Conservation (phyloP, 75 land plant genomes). For the Cunninghamia lanceolata region DNA sequence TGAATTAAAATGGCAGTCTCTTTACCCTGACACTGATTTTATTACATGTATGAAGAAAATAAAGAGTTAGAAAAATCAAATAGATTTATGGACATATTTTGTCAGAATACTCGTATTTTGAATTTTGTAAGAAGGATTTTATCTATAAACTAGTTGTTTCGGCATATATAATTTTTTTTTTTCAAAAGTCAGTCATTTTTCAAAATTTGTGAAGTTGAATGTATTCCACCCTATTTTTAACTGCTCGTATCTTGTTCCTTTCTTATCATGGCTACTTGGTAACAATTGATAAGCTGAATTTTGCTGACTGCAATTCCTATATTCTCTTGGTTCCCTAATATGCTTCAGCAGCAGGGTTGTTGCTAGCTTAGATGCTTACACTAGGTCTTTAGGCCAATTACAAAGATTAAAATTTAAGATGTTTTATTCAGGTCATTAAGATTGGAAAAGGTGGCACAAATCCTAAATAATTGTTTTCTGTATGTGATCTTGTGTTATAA, state of each 20-base stretch:
- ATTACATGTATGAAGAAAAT: background rate
- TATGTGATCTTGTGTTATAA: background rate
- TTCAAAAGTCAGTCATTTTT: background rate
- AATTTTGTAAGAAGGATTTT: background rate
- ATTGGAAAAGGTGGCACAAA: no score
- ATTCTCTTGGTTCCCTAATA: background rate
- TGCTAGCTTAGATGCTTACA: background rate
- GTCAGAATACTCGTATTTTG: background rate
- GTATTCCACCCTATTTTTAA: background rate
- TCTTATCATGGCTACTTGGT: background rate
- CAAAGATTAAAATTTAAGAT: background rate
- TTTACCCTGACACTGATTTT: background rate
- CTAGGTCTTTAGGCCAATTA: background rate
- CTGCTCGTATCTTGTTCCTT: background rate
- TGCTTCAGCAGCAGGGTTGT: background rate
- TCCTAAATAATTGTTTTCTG: slow-evolving; percentile 11
- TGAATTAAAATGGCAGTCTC: background rate
- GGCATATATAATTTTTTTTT: background rate
- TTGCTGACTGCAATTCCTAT: background rate
- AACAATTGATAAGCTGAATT: background rate
- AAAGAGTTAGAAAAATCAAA: background rate
- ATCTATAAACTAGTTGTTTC: background rate
- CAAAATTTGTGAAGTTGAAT: background rate
- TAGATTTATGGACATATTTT: background rate
- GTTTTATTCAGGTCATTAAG: background rate